Base-by-base conservation (phyloP, 2,329 filamentous ascomycete genomes). In the Ophiostoma sp. region DNA sequence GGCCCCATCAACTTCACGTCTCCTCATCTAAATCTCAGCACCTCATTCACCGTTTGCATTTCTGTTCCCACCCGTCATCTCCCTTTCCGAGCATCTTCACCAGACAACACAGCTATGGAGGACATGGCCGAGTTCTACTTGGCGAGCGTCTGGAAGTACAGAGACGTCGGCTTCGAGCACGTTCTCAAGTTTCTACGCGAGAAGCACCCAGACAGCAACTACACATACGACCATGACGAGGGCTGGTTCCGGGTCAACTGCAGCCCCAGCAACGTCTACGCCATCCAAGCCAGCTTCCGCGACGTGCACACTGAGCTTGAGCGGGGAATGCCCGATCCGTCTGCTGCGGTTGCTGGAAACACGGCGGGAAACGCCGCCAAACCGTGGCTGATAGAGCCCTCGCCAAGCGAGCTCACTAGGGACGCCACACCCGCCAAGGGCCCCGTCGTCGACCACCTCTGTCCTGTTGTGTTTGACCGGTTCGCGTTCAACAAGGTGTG, bases 191-290 rank as follows among this genome's bases (percentile, higher is more conserved):
- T 62, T 0, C 65, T 77, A 16, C 64, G 69, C 12, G 42, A 27
- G 5, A 41, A 69, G 12, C 52, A 76, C 71, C 69, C 72, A 1
- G 16, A 68, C 9, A 71, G 68, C 14, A 66, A 72, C 12, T 75
- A 74, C 42, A 49, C 36, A 2, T 77, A 72, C 49, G 75, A 77
- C 3, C 4, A 42, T 5, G 68, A 71, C 4, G 69, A 70, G 6
- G 55, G 63, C 36, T 75, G 73, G 73, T 75, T 76, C 69, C 72
- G 71, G 14, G 69, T 73, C 4, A 70, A 67, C 3, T 76, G 75
- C 65, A 66, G n/a, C 8, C 8, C 62, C 3, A 47, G 45, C 4
- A 38, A 70, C n/a, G 58, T 72, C 0, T 45, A 18, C 8, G 40
- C 49, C 3, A 65, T 76, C 9, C 73, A 73, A 12, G 18, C 40